Percentiles rank a stretch among this genome's conserved stretches.
Evolutionary conservation across 768 basidiomycete genomes (phyloP).

Genomic region (Rhizopogon rudus): DNA sequence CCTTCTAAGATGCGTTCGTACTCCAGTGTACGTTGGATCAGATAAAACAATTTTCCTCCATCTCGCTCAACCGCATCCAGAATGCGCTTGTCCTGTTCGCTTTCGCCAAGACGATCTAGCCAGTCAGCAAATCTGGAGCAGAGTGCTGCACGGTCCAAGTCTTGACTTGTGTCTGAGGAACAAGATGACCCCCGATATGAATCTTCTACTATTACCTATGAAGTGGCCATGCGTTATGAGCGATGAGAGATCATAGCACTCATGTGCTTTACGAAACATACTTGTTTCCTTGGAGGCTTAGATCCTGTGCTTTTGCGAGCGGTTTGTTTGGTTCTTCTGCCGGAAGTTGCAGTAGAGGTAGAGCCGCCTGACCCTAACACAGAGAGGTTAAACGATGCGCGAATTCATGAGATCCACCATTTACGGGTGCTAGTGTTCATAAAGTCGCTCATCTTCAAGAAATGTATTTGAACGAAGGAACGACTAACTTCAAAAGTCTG

Average conservation of each 20-base stretch:
- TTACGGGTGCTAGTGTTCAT: neutral
- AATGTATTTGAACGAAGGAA: no score
- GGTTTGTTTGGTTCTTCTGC: neutral
- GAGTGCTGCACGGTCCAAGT: neutral
- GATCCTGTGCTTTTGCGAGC: neutral
- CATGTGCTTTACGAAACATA: neutral
- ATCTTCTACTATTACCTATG: no score
- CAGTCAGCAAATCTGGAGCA: neutral
- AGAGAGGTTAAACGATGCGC: neutral
- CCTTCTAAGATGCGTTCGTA: conserved; percentile 17
- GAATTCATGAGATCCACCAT: neutral
- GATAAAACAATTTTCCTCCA: conserved; percentile 8
- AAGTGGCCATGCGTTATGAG: no score
- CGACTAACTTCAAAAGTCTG: no score
- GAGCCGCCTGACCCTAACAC: neutral
- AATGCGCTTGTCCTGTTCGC: neutral
- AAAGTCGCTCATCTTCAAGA: no score
- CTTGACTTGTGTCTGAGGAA: neutral
- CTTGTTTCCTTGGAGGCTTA: neutral
- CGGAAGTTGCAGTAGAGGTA: neutral
- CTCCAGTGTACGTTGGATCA: conserved; percentile 13
- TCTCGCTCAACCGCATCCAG: conserved; percentile 19
- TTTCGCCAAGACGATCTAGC: neutral
- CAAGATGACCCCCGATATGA: neutral
- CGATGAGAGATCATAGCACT: neutral